These are phyloP conservation scores for Cytospora piceae DNA, from an alignment of 2,329 filamentous ascomycete genomes.

Conservation along the genomic window DNA sequence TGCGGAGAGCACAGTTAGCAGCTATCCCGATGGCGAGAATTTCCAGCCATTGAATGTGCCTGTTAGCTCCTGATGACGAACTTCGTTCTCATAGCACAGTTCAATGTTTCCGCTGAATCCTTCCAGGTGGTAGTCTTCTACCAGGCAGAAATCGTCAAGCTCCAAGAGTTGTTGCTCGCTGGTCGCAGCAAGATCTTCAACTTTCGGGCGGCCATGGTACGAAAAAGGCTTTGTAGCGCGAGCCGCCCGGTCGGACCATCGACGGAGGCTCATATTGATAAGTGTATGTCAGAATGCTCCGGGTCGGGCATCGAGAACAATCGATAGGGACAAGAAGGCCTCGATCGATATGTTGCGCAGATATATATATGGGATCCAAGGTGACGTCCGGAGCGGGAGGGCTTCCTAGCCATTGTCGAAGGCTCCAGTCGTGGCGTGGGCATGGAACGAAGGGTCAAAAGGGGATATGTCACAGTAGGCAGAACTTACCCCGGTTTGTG, in stretches of 20 bases:
- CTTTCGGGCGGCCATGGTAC: not conserved
- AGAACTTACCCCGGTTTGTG: constrained; percentile 33
- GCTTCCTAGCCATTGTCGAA: not conserved
- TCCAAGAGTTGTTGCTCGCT: not conserved
- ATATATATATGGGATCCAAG: not conserved
- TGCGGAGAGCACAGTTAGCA: constrained; percentile 33
- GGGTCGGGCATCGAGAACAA: not conserved
- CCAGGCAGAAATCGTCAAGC: constrained; percentile 4
- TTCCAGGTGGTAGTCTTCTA: constrained; percentile 3
- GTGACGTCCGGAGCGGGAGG: not conserved
- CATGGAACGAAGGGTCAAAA: not conserved
- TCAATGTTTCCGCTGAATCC: constrained; percentile 14
- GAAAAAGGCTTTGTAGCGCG: not conserved
- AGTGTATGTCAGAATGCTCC: too few species aligned
- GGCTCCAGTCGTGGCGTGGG: not conserved
- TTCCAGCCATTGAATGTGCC: not conserved
- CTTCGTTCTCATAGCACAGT: constrained; percentile 11
- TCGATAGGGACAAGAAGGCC: not conserved
- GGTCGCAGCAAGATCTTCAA: not conserved
- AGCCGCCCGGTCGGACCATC: constrained; percentile 3
- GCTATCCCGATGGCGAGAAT: not conserved
- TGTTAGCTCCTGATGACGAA: constrained; percentile 3
- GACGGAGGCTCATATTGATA: not conserved
- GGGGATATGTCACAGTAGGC: not conserved
- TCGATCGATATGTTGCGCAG: not conserved